Base-by-base conservation (phyloP, 2,329 filamentous ascomycete species). In the Thelonectria discophora region DNA sequence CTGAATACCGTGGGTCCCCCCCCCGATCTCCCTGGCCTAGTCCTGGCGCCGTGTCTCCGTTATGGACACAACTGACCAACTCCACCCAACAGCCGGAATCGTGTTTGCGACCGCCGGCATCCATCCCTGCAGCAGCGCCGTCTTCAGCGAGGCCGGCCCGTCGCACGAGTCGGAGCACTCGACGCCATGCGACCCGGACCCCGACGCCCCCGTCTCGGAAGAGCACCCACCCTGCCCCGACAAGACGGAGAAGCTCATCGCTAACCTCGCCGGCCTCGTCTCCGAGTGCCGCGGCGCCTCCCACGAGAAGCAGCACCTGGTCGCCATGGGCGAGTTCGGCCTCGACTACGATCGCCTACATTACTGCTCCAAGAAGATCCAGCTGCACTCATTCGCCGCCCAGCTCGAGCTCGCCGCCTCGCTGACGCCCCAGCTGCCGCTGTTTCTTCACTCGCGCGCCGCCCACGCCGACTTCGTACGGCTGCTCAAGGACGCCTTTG, bases 321-420 rank as follows among this genome's bases (percentile, higher is more conserved):
- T 92, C 1, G 94, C 95, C 7, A 93, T 97, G 75, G 95, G 95
- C 50, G 95, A 99, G 78, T 93, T 99, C 64, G 95, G 95, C 2
- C 89, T 99, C 4, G 95, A 99, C 79, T 99, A 98, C 74, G 95
- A 99, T 79, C 88, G 95, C 2, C 81, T 99, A 37, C 91, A 92
- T 71, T 89, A 94, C 71, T 93, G 91, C 72, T 87, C 89, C 40
- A 91, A 89, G 72, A 88, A 89, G 21, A 86, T 90, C 15, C 95
- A 99, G 77, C 81, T 94, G 30, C 90, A 93, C 73, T 93, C 92
- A 62, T 99, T 99, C 75, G 87, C 89, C 43, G 85, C 86, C 7
- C 95, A 99, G 76, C 85, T 98, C 4, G 86, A 90, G 59, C 82
- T 98, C 3, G 93, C 92, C 0, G 86, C 90, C 6, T 85, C 78